Evolutionary conservation across 495 filamentous ascomycete species (phyloP), one percentile per base, ranked within the genome.

Genomic region (Aspergillus haitiensis): DNA sequence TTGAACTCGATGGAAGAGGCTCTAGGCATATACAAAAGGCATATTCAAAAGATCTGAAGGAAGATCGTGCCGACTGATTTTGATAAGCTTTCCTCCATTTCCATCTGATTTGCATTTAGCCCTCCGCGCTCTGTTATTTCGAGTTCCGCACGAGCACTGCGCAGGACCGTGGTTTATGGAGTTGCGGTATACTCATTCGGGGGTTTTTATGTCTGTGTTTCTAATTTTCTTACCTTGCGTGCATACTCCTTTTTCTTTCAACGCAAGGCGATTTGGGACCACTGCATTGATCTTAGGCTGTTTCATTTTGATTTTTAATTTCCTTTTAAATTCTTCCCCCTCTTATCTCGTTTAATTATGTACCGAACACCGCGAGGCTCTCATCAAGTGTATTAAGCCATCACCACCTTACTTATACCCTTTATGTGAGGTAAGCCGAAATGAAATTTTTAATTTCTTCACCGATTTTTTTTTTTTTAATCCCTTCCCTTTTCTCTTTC

Each of bases 1-100:
- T 82, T 13, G 81, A 83, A 61, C 66, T 72, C 13, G 80, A 83
- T 64, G 74, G 80, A 15, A 70, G 76, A 58, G 76, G 70, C 13
- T 69, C 70, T 15, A 72, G 73, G 31, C 77, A 80, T 64, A 66
- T 80, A 18, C 77, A 80, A 62, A 73, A 75, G 56, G 77, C 73
- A 15, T 80, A 78, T 40, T 69, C 71, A 32, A 78, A 73, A 51
- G 75, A 78, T 62, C 62, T 74, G 46, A 77, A 73, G 66, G 77
- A 79, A 59, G 75, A 79, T 49, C 72, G 70, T 48, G 36, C 65
- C 47, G 67, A 66, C 21, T 78, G 59, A 72, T 42, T n/a, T 18
- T 39, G 52, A 18, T 36, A 62, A 66, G 27, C 21, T 10, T 36
- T 39, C 37, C 21, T 40, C 16, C 46, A 31, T 44, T 31, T 42